Percentiles rank a stretch among this genome's conserved stretches.
Evolutionary conservation across 1,284 basidiomycete genomes (phyloP).

Genomic region (Apiotrichum sp.): DNA sequence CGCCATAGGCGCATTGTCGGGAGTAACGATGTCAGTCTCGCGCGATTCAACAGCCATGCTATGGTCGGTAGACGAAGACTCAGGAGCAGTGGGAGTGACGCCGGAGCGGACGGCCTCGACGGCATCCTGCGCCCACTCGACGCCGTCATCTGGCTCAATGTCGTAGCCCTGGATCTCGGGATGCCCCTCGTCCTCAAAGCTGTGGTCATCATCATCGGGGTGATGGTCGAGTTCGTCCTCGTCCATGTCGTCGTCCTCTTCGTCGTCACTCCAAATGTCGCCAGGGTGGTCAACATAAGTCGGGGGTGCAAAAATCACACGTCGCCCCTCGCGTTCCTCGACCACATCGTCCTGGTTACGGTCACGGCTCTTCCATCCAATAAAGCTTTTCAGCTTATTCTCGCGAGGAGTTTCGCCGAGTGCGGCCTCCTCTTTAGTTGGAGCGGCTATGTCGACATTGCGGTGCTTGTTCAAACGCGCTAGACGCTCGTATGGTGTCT

Average conservation of each 20-base stretch:
- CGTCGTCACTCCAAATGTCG: conserved; percentile 63
- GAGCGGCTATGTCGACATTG: conserved; percentile 74
- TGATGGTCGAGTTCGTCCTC: conserved; percentile 55
- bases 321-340: conserved; percentile 23
- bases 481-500: conserved; percentile 93
- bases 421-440: conserved; percentile 32
- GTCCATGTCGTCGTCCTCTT: conserved; percentile 57
- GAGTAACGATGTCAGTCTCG: neutral
- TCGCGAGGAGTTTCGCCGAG: conserved; percentile 15
- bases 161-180: conserved; percentile 15
- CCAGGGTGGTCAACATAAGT: conserved; percentile 52
- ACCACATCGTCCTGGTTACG: conserved; percentile 15
- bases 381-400: conserved; percentile 27
- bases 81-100: conserved; percentile 21
- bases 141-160: conserved; percentile 51
- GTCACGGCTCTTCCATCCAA: conserved; percentile 25
- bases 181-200: conserved; percentile 17
- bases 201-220: conserved; percentile 52
- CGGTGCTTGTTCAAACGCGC: conserved; percentile 95
- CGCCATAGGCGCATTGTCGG: neutral
- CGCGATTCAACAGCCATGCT: neutral
- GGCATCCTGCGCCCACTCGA: conserved; percentile 50
- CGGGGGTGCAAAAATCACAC: conserved; percentile 50
- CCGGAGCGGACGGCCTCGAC: conserved; percentile 39
- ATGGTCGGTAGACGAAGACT: neutral